Evolutionary conservation across 1,139 yeast genomes (phyloP), one percentile per base, ranked within the genome.

Genomic region (Candida pseudoviswanathii): DNA sequence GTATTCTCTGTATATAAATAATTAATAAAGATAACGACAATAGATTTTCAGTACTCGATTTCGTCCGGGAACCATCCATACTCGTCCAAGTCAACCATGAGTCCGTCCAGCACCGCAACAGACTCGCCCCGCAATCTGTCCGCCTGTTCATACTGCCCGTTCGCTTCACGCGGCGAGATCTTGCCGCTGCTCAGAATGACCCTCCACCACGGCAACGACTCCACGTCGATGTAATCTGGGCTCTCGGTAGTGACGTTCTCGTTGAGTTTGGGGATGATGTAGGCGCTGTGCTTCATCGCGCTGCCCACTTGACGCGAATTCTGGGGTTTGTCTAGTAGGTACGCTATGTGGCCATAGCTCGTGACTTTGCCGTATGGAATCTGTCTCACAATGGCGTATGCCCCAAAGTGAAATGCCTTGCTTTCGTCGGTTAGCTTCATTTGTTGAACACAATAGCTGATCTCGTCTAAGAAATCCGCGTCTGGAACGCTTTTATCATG

Each of bases 151-250:
- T 65, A 60, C 41, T 76, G 78, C n/a, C 81, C 77, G 26, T 63
- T 65, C 2, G 68, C 58, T 1, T 70, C 81, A 29, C 90, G 66
- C 1, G 79, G 77, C 1, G 91, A 80, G 2, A 88, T 82, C 31
- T 68, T 71, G 0, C 95, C 95, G 21, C 80, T 68, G 16, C 87
- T 71, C 44, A 79, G 78, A 21, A 88, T 68, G 1, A 88, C 89
- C 47, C 96, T 68, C 92, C 94, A 87, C 96, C 96, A 88, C 1
- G 96, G 95, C 7, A 86, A 78, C 7, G 68, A 68, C 0, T 55
- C 64, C 2, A 59, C 41, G 38, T 73, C 63, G 29, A 67, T 56
- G 46, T 43, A 58, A 27, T 59, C 63, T 24, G 58, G 61, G 3
- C 53, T 43, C 2, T 47, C 53, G 8, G 54, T 54, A 10, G 53